Base-by-base conservation (phyloP, 345 rosid genomes). In the Brassica carinata region DNA sequence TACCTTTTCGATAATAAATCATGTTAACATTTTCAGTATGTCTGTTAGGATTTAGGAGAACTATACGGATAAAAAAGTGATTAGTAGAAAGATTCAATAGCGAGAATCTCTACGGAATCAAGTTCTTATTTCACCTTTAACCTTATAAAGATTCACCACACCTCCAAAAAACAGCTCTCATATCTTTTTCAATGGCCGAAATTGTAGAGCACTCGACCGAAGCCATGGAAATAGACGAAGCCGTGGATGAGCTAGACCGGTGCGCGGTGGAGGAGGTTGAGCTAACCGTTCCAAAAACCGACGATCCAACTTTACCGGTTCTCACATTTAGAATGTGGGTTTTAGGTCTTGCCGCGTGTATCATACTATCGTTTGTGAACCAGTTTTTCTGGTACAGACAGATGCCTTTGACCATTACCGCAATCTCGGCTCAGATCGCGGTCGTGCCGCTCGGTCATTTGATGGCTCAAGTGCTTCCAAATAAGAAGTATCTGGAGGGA, bases 381-480 rank as follows among this genome's bases (percentile, higher is more conserved):
- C 97, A 93, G 88, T 93, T 93, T 84, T 93, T 90, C 81, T 90
- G 98, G 94, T 91, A 90, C 82, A 77, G 98, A 67, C 71, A 63
- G 15, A 84, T 85, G 82, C 94, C 94, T 0, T 34, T 93, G 82
- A 8, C 1, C 3, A 73, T 93, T 5, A n/a, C 81, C 0, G 74
- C 87, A 9, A 87, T 91, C 59, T 89, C 93, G 2, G 97, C 97
- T 30, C 91, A 88, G 89, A 91, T 93, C 59, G 93, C 90, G 0
- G 93, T 91, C 3, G 89, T 91, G 43, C 97, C 97, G 2, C 71
- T 91, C 0, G 97, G 98, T 10, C 92, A 90, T 64, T 57, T 90
- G 19, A 82, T 93, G 94, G 94, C 98, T 14, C 74, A 64, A 51
- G 34, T 83, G 1, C 80, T 93, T 51, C 89, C 97, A 0, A 76